These are phyloP conservation scores for Olyra latifolia DNA, from an alignment of 176 grass and related monocot genomes.

Conservation along the genomic window DNA sequence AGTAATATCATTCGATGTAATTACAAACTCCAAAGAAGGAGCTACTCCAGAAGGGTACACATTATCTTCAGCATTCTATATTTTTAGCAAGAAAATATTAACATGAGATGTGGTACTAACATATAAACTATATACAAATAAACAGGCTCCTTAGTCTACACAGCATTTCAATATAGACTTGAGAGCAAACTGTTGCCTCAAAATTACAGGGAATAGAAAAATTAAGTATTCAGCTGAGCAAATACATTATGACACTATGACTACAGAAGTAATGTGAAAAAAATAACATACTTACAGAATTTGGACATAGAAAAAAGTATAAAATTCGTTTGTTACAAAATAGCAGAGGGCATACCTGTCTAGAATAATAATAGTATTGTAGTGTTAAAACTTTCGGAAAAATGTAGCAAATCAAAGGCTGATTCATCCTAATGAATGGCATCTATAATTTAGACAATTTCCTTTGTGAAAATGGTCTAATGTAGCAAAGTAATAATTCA, in stretches of 20 bases:
- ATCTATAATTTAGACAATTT: neutral
- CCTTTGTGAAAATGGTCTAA: neutral
- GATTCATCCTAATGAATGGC: neutral
- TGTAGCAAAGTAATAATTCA: neutral
- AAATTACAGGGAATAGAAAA: neutral
- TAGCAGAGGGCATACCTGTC: neutral
- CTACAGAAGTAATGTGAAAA: neutral
- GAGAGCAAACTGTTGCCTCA: neutral
- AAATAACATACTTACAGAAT: neutral
- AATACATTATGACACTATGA: neutral
- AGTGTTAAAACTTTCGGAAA: neutral
- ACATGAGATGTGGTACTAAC: neutral
- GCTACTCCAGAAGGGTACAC: conserved; percentile 49
- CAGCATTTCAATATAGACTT: neutral
- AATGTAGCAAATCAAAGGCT: neutral
- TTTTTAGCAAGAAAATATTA: conserved; percentile 4
- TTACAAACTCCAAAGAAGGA: conserved; percentile 56
- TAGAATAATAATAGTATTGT: neutral
- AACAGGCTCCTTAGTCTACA: neutral
- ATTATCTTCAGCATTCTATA: conserved; percentile 76
- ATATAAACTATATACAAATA: neutral
- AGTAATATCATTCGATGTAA: conserved; percentile 61
- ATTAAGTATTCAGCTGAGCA: neutral
- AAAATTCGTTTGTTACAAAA: neutral
- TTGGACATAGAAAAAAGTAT: neutral